phyloP scores from a whole-genome alignment of 805 yeast genomes.

The Osmozyma mogii region DNA sequence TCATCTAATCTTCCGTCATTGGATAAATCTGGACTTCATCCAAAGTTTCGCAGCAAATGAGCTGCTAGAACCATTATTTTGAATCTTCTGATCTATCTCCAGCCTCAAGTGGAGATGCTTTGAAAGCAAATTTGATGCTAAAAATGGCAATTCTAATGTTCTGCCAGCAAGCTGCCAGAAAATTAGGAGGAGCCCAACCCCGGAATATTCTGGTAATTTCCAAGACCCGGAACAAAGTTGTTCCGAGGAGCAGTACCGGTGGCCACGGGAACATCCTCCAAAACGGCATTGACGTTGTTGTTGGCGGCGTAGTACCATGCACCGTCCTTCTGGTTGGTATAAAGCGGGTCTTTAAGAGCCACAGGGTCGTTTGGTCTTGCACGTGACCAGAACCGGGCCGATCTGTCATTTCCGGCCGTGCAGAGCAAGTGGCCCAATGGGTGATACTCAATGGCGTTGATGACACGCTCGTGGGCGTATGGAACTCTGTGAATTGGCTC shows the following conservation, averaged over 20 bases:
- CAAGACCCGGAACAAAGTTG: constrained; percentile 2
- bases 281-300: constrained; percentile 36
- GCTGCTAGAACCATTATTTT: too few relatives aligned
- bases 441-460: constrained; percentile 84
- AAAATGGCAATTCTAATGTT: too few relatives aligned
- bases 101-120: too few relatives aligned
- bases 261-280: constrained; percentile 8
- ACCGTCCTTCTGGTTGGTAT: constrained; percentile 55
- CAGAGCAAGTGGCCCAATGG: constrained; percentile 89
- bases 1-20: too few relatives aligned
- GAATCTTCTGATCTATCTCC: too few relatives aligned
- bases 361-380: constrained; percentile 84
- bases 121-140: too few relatives aligned
- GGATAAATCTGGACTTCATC: too few relatives aligned
- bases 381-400: constrained; percentile 91
- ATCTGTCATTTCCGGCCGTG: constrained; percentile 89
- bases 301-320: constrained; percentile 48
- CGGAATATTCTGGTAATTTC: too few relatives aligned
- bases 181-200: too few relatives aligned
- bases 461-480: constrained; percentile 89
- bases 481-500: constrained; percentile 62
- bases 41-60: too few relatives aligned
- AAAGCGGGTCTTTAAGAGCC: constrained; percentile 74
- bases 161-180: too few relatives aligned
- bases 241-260: not conserved